Base-by-base conservation (phyloP, 257 asterid genomes). In the Nicotiana attenuata region DNA sequence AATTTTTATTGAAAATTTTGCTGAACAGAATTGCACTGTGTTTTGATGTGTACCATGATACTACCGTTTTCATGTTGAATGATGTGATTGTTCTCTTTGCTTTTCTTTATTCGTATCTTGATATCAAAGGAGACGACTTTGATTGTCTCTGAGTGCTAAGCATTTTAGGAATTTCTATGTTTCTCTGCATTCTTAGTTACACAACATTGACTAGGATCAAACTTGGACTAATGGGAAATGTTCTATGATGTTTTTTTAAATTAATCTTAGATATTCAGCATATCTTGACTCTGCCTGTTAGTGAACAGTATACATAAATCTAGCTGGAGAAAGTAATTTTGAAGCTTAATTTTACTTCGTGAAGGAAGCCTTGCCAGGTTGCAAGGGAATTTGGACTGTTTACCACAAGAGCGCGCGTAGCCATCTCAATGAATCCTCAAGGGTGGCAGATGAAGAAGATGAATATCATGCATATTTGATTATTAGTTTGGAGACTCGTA, bases 321-420 rank as follows among this genome's bases (percentile, higher is more conserved):
- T 73, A 7, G 38, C 60, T 3, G 7, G 78, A 47, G 60, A 47
- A 24, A 47, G 61, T 5, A 7, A 47, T 47, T 73, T 47, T 73
- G 41, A 45, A 47, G 9, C 38, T 47, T 45, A 45, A 73, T 47
- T 73, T 73, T 73, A 47, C 17, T 55, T 78, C 83, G 67, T 88
- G 81, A 86, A 96, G 99, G 99, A 91, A 89, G 89, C 96, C 61
- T 87, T 96, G 76, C 99, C 98, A 41, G 98, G 98, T 66, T 96
- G 99, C 91, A 94, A 86, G 88, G 98, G 99, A 82, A 93, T 96
- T 83, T 96, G 99, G 99, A 92, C 98, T 63, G 99, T 96, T 84
- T 96, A 92, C 91, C 98, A 94, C 91, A 96, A 96, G 90, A 96
- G 88, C 84, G 80, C 87, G 33, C 98, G 98, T 57, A 88, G 84